phyloP scores from a whole-genome alignment of 2,329 filamentous ascomycete species.

The Trichoderma sp. region DNA sequence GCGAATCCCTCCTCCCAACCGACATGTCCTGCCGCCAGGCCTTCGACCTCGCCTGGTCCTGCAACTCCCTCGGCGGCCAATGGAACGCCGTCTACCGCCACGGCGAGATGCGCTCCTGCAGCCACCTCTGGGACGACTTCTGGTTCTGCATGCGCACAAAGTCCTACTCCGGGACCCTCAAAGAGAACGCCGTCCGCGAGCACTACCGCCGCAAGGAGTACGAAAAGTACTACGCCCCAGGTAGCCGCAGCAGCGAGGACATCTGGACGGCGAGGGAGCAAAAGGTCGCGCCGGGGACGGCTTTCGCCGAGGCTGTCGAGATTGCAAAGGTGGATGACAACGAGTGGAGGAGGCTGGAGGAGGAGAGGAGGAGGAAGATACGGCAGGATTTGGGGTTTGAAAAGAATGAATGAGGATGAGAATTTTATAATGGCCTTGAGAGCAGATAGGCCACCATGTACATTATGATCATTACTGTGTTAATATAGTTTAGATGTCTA shows the following conservation, averaged over 20 bases:
- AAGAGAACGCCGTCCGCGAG: constrained; percentile 59
- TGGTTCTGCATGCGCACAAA: constrained; percentile 95
- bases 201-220: constrained; percentile 65
- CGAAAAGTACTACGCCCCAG: constrained; percentile 64
- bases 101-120: constrained; percentile 72
- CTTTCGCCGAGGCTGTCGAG: constrained; percentile 43
- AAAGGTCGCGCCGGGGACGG: constrained; percentile 49
- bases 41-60: constrained; percentile 93
- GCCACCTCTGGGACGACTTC: constrained; percentile 86
- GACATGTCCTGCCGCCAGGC: constrained; percentile 84
- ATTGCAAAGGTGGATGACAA: constrained; percentile 40
- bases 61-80: constrained; percentile 85
- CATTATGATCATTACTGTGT: neutral
- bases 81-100: constrained; percentile 90
- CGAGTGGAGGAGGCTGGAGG: constrained; percentile 40
- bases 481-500: neutral
- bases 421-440: neutral
- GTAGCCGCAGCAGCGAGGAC: constrained; percentile 75
- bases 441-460: neutral
- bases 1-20: constrained; percentile 70
- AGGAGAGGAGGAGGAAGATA: constrained; percentile 35
- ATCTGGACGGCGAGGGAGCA: constrained; percentile 75
- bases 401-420: constrained; percentile 17
- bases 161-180: constrained; percentile 55
- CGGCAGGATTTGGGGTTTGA: constrained; percentile 33